Percentiles rank a stretch among this genome's conserved stretches.
Evolutionary conservation across 2,329 filamentous ascomycete species (phyloP).

Genomic region (Botrytis fragariae): DNA sequence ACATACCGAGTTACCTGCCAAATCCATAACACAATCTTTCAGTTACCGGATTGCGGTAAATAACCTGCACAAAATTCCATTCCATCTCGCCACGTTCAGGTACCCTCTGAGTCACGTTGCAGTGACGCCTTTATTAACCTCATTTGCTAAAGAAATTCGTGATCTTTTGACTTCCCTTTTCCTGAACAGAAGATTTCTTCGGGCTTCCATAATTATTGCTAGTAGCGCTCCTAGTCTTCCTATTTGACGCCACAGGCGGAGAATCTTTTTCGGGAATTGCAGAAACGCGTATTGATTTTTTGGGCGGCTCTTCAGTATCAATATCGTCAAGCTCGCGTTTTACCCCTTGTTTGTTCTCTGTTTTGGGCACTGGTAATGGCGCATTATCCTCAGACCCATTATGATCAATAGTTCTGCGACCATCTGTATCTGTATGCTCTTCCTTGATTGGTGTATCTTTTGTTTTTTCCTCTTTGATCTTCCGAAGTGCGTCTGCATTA

Average conservation of each 20-base stretch:
- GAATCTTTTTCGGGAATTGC: conserved; percentile 25
- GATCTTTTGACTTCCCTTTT: conserved; percentile 44
- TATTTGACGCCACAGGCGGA: conserved; percentile 25
- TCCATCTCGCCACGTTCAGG: not conserved
- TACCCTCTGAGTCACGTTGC: not conserved
- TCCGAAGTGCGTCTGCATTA: conserved; percentile 20
- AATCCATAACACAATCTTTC: not conserved
- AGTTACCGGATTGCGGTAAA: not conserved
- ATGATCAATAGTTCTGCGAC: conserved; percentile 33
- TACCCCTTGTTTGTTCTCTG: conserved; percentile 29
- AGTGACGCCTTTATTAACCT: not conserved
- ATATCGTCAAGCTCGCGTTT: conserved; percentile 36
- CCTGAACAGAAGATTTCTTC: conserved; percentile 28
- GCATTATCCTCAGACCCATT: conserved; percentile 33
- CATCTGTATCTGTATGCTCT: conserved; percentile 27
- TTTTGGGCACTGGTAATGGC: conserved; percentile 31
- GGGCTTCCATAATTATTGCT: conserved; percentile 36
- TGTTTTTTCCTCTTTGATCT: conserved; percentile 25
- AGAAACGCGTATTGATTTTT: conserved; percentile 31
- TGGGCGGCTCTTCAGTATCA: conserved; percentile 29
- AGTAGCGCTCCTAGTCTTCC: conserved; percentile 36
- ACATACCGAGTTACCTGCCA: not conserved
- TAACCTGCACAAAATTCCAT: not conserved
- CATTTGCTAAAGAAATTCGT: conserved; percentile 51
- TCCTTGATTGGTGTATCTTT: conserved; percentile 28